Conservation (phyloP, 495 filamentous ascomycete genomes). For the Geoglossum glabrum region DNA sequence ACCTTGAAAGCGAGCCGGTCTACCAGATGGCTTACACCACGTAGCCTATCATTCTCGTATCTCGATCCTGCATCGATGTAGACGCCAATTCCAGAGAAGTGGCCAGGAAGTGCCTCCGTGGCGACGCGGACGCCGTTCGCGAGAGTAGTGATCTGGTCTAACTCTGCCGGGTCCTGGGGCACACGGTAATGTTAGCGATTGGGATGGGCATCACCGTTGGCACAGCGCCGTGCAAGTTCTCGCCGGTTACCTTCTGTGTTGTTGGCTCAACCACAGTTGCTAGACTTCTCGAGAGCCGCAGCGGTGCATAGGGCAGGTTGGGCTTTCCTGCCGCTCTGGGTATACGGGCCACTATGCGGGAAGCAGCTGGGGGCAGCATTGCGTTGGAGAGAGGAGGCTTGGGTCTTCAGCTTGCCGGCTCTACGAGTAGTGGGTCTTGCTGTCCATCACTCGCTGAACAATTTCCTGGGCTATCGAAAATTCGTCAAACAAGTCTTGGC, state of each 20-base stretch:
- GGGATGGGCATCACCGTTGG: not conserved
- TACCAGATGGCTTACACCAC: conserved; percentile 89
- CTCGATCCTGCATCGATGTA: conserved; percentile 93
- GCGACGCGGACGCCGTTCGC: conserved; percentile 89
- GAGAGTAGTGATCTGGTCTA: conserved; percentile 75
- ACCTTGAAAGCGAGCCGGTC: conserved; percentile 85
- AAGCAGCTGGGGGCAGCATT: not conserved
- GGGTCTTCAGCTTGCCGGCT: too few relatives aligned
- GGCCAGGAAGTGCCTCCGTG: conserved; percentile 84
- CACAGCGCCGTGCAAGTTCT: not conserved
- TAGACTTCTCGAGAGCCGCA: not conserved
- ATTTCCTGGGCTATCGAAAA: too few relatives aligned
- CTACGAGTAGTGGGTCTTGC: too few relatives aligned
- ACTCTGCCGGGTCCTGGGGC: conserved; percentile 61
- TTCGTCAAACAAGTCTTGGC: too few relatives aligned
- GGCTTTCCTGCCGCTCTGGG: not conserved
- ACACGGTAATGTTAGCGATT: not conserved
- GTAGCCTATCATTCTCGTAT: conserved; percentile 69
- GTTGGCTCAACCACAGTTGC: conserved; percentile 8
- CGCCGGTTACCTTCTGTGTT: conserved; percentile 4
- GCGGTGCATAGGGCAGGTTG: not conserved
- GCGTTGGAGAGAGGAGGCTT: not conserved
- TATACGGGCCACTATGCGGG: not conserved
- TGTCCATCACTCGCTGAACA: too few relatives aligned
- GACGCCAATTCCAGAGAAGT: conserved; percentile 87